Evolutionary conservation across 2,329 filamentous ascomycete species (phyloP).

Genomic region (Cucurbitaria berberidis): DNA sequence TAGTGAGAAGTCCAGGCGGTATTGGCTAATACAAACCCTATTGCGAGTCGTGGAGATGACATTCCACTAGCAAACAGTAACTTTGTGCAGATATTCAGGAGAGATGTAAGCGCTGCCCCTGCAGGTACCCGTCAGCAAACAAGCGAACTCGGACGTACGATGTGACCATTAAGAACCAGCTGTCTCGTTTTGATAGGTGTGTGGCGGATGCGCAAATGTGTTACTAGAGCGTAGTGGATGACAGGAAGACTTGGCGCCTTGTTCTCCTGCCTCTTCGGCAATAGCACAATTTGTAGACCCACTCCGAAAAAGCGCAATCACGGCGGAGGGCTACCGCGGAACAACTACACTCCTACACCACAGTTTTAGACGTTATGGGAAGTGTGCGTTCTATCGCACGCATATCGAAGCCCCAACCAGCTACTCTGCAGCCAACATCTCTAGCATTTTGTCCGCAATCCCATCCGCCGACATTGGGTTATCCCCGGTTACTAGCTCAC

Average conservation of each 20-base stretch:
- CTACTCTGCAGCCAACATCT: constrained; percentile 35
- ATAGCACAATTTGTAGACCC: background rate
- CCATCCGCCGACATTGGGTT: constrained; percentile 44
- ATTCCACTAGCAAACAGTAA: background rate
- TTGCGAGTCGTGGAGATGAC: background rate
- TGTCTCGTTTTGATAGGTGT: background rate
- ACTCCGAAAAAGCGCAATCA: background rate
- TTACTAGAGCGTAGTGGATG: background rate
- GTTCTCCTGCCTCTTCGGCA: background rate
- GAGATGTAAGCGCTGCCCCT: background rate
- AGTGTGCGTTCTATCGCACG: too few relatives aligned
- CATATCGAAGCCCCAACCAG: too few relatives aligned
- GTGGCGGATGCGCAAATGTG: background rate
- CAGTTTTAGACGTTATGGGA: too few relatives aligned
- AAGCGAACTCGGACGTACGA: background rate
- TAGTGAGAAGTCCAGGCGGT: background rate
- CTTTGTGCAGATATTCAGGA: background rate
- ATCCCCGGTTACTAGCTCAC: constrained; percentile 47
- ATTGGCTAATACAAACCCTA: background rate
- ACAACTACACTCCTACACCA: background rate
- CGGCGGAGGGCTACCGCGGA: background rate
- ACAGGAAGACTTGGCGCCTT: background rate
- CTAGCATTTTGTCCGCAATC: constrained; percentile 41
- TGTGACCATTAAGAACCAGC: background rate
- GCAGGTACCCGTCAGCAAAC: constrained; percentile 10